These are phyloP conservation scores for Musa balbisiana DNA, from an alignment of 202 grass and related monocot genomes.

Conservation along the genomic window DNA sequence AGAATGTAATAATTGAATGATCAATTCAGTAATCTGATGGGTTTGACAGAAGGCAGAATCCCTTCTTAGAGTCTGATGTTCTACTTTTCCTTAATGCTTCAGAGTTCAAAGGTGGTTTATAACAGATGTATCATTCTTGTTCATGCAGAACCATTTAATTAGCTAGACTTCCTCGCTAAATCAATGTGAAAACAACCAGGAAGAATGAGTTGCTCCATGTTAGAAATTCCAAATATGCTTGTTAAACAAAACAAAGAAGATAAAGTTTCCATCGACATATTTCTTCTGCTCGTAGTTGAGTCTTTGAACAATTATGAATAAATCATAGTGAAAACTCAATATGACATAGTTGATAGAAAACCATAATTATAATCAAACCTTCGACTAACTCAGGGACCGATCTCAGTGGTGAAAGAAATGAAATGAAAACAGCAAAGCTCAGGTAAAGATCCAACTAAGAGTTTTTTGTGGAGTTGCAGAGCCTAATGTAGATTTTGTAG, in stretches of 20 bases:
- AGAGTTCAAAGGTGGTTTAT: background rate
- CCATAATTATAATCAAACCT: too few species aligned
- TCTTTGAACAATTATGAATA: background rate
- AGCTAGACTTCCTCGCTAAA: background rate
- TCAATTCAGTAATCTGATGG: background rate
- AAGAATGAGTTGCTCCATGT: background rate
- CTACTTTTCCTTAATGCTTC: too few species aligned
- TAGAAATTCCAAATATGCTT: background rate
- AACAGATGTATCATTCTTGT: background rate
- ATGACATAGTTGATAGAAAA: too few species aligned
- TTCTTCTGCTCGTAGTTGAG: background rate
- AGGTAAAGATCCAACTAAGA: too few species aligned
- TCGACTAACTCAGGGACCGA: too few species aligned
- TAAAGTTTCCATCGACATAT: background rate
- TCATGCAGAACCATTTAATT: background rate
- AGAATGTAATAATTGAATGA: background rate
- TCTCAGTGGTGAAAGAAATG: too few species aligned
- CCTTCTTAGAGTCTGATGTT: too few species aligned
- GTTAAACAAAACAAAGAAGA: background rate
- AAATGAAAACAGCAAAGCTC: too few species aligned
- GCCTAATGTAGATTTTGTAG: background rate
- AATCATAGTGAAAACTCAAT: background rate
- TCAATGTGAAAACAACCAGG: background rate
- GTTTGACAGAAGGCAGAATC: background rate
- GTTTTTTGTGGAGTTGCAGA: background rate